phyloP scores from a whole-genome alignment of 768 basidiomycete species.

The Crucibulum laeve region DNA sequence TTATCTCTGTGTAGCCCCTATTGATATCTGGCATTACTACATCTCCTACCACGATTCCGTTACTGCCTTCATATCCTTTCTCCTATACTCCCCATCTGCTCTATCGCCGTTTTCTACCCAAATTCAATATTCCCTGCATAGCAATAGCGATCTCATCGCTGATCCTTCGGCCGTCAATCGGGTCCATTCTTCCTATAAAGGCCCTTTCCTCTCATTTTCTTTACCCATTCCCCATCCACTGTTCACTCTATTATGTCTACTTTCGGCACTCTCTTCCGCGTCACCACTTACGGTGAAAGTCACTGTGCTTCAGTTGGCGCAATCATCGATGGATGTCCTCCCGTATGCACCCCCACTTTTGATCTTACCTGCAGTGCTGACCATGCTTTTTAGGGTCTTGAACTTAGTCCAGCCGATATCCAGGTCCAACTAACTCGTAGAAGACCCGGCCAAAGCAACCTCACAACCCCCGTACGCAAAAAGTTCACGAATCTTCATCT shows the following conservation, averaged over 20 bases:
- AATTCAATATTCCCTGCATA: not conserved
- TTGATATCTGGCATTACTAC: too few species aligned
- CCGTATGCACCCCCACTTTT: conserved; percentile 42
- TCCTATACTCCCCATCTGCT: not conserved
- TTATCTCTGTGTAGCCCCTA: not conserved
- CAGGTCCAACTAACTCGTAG: conserved; percentile 89
- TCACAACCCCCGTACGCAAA: conserved; percentile 88
- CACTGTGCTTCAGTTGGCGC: conserved; percentile 97
- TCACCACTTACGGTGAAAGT: conserved; percentile 97
- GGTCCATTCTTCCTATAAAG: not conserved
- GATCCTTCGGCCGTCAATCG: not conserved
- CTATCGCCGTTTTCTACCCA: not conserved
- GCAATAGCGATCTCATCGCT: not conserved
- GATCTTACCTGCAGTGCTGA: conserved; percentile 2
- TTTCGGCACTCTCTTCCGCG: conserved; percentile 86
- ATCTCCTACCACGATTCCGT: too few species aligned
- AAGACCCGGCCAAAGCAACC: conserved; percentile 91
- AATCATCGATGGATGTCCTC: conserved; percentile 96
- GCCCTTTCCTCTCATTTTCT: conserved; percentile 1
- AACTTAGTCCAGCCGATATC: conserved; percentile 76
- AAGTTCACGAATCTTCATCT: conserved; percentile 1
- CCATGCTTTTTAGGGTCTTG: conserved; percentile 60
- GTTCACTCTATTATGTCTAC: conserved; percentile 69
- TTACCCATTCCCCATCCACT: conserved; percentile 3
- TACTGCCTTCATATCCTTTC: not conserved